Percentiles rank a stretch among this genome's conserved stretches.
Conservation (phyloP, 2,329 filamentous ascomycete species). For the Diaporthe vexans region DNA sequence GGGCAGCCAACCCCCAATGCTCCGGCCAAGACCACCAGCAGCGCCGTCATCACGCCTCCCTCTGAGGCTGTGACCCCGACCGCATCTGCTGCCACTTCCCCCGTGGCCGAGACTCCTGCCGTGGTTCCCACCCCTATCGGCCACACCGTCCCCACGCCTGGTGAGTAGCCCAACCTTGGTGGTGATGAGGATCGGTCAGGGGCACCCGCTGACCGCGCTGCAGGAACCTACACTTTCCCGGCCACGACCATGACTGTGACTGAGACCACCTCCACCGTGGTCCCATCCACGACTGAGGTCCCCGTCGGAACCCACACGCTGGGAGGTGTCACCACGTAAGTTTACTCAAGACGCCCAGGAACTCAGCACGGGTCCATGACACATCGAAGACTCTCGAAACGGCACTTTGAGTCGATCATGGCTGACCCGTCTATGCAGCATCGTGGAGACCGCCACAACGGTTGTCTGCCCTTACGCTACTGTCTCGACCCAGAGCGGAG, state of each 20-base stretch:
- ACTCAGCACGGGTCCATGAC: background rate
- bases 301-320: constrained; percentile 76
- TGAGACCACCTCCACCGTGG: constrained; percentile 77
- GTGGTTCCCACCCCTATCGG: constrained; percentile 65
- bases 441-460: constrained; percentile 76
- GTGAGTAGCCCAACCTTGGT: constrained; percentile 14
- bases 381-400: background rate
- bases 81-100: constrained; percentile 53
- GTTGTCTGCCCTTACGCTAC: constrained; percentile 79
- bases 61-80: constrained; percentile 47
- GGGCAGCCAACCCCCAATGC: constrained; percentile 42
- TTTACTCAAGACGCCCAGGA: background rate
- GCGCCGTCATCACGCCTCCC: constrained; percentile 48
- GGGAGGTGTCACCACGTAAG: constrained; percentile 77
- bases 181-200: background rate
- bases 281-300: constrained; percentile 71
- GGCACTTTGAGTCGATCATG: background rate
- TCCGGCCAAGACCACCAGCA: constrained; percentile 44
- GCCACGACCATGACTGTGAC: constrained; percentile 79
- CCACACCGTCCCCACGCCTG: constrained; percentile 73
- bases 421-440: constrained; percentile 41
- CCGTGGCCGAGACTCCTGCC: constrained; percentile 51
- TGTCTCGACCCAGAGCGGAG: constrained; percentile 66
- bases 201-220: background rate
- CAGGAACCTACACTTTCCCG: constrained; percentile 79